Conservation (phyloP, 345 rosid species). For the Salix arbutifolia region DNA sequence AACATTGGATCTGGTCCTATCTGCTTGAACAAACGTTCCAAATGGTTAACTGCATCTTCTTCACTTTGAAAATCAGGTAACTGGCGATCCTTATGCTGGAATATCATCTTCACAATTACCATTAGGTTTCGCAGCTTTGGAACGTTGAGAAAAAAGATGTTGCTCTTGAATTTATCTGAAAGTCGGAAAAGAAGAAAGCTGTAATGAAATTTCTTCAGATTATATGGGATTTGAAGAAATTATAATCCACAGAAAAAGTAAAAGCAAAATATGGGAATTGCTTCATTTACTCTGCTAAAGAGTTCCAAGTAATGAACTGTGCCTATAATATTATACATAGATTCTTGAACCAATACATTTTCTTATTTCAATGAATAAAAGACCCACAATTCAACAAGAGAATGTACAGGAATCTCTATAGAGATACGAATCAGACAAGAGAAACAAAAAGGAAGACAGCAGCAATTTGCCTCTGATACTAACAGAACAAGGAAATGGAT, state of each 20-base stretch:
- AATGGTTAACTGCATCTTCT: constrained; percentile 21
- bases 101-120: constrained; percentile 14
- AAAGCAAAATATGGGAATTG: not conserved
- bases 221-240: too few species aligned
- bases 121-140: constrained; percentile 15
- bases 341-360: too few species aligned
- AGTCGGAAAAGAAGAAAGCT: not conserved
- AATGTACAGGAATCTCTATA: not conserved
- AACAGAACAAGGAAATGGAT: too few species aligned
- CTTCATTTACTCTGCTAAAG: not conserved
- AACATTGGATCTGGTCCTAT: constrained; percentile 3
- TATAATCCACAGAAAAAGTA: not conserved
- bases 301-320: not conserved
- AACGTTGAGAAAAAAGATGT: constrained; percentile 24
- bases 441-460: not conserved
- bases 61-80: constrained; percentile 16
- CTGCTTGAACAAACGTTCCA: constrained; percentile 19
- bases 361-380: too few species aligned
- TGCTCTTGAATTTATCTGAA: constrained; percentile 20
- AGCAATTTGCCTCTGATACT: too few species aligned
- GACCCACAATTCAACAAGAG: not conserved
- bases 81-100: constrained; percentile 9
- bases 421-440: not conserved
- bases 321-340: not conserved
- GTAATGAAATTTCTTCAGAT: not conserved